These are phyloP conservation scores for Geranium rotundifolium DNA, from an alignment of 345 rosid genomes.

Conservation along the genomic window DNA sequence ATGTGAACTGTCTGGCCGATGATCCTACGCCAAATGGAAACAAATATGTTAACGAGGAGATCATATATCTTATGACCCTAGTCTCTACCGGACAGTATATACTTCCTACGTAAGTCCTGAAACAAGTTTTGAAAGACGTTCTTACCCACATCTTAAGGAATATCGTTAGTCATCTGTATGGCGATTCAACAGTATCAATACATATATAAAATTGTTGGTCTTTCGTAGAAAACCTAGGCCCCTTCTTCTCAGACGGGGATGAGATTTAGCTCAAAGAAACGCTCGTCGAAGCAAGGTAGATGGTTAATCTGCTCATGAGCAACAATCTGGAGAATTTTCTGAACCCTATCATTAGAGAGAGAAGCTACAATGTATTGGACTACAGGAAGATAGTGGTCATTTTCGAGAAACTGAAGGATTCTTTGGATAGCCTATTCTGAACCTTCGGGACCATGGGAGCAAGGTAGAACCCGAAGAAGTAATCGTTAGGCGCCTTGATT, in stretches of 20 bases:
- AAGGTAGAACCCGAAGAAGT: slow-evolving; percentile 79
- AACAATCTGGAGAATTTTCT: slow-evolving; percentile 81
- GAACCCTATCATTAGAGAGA: slow-evolving; percentile 78
- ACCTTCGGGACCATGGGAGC: slow-evolving; percentile 85
- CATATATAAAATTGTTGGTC: slow-evolving; percentile 69
- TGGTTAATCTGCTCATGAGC: slow-evolving; percentile 74
- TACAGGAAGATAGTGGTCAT: slow-evolving; percentile 62
- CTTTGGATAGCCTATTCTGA: slow-evolving; percentile 77
- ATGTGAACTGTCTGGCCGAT: slow-evolving; percentile 93
- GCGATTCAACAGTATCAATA: slow-evolving; percentile 73
- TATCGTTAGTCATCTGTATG: slow-evolving; percentile 52
- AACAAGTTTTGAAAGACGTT: slow-evolving; percentile 69
- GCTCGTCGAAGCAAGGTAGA: slow-evolving; percentile 68
- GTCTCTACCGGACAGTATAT: slow-evolving; percentile 97
- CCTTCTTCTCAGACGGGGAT: slow-evolving; percentile 64
- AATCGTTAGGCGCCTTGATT: slow-evolving; percentile 79
- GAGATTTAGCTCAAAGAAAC: slow-evolving; percentile 70
- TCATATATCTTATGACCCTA: slow-evolving; percentile 76
- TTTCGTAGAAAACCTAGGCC: slow-evolving; percentile 63
- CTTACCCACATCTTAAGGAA: slow-evolving; percentile 76
- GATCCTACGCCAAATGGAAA: slow-evolving; percentile 68
- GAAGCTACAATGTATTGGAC: slow-evolving; percentile 76
- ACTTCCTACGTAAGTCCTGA: slow-evolving; percentile 65
- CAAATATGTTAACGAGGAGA: slow-evolving; percentile 88
- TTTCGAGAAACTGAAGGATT: slow-evolving; percentile 83